Conservation (phyloP, 2,329 filamentous ascomycete species). For the Coniosporium tulheliwenetii region DNA sequence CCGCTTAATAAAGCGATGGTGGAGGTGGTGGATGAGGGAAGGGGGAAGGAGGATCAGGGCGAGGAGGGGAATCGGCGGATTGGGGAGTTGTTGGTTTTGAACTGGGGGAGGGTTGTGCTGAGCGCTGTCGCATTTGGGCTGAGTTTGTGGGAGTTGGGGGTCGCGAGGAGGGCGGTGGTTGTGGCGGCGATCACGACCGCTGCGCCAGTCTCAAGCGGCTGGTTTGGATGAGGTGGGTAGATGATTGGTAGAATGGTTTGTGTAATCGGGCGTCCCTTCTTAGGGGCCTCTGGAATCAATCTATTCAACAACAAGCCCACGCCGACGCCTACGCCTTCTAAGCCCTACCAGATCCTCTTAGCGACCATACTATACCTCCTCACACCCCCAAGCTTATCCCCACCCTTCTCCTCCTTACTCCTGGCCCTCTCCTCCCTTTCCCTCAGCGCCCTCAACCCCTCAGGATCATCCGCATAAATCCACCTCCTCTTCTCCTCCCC, state of each 20-base stretch:
- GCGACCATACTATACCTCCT: slow-evolving; percentile 87
- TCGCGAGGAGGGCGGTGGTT: no score
- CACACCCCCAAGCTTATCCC: slow-evolving; percentile 48
- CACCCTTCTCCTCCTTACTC: slow-evolving; percentile 39
- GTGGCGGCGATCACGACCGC: no score
- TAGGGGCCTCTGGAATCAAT: no score
- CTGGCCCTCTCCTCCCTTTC: slow-evolving; percentile 47
- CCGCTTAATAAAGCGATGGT: slow-evolving; percentile 1
- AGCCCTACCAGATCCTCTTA: slow-evolving; percentile 77
- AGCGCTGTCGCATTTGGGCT: background rate
- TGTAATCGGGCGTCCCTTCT: no score
- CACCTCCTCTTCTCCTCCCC: slow-evolving; percentile 72
- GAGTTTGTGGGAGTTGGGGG: background rate
- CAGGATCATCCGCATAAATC: slow-evolving; percentile 76
- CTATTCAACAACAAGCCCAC: no score
- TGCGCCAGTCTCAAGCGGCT: no score
- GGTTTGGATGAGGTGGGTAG: no score
- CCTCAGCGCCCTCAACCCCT: slow-evolving; percentile 45
- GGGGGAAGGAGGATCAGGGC: background rate
- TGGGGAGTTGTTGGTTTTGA: background rate
- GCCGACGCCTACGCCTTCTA: no score
- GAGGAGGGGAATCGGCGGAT: background rate
- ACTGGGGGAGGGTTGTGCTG: background rate
- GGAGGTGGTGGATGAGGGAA: background rate
- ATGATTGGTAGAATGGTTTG: no score